Evolutionary conservation across 2,329 filamentous ascomycete species (phyloP), one percentile per base, ranked within the genome.

Genomic region (Verticillium klebahnii): DNA sequence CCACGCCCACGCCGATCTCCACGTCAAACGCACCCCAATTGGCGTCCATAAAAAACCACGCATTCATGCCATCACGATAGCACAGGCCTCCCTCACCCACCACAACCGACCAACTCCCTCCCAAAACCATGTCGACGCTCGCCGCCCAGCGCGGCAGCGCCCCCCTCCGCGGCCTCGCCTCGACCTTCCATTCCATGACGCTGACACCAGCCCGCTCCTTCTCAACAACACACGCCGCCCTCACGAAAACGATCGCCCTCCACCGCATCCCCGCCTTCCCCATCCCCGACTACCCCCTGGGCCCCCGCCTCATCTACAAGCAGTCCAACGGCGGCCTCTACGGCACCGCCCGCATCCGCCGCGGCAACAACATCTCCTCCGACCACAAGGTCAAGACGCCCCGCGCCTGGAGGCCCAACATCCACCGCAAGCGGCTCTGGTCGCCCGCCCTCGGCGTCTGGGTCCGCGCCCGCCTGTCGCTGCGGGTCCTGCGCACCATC

Each of bases 271-370:
- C 82, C 37, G 70, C 72, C 62, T 78, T 74, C 15, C 74, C 81
- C n/a, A 82, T 86, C 62, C 87, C 87, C 12, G 78, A 80, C 3
- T 95, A 95, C 74, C 91, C 91, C 1, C 89, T 91, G 76, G 90
- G 90, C 57, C 83, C 85, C 60, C 85, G 88, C 61, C 80, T 74
- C 65, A 78, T 88, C 67, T 95, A 91, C 83, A 93, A 94, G 78
- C 91, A 95, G 76, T 88, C 89, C 68, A 91, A 93, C 80, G 82
- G 79, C 62, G 89, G 89, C 56, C 86, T 93, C 9, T 92, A 91
- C 78, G 91, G 89, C 68, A 77, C 77, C 50, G 80, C 86, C 66
- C 86, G 86, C 70, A 89, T 93, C 72, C 90, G 87, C 58, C 92
- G 90, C 75, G 91, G 91, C 73, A 93, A 94, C 84, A 89, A 85